phyloP scores from a whole-genome alignment of 441 rosid species.

The Erodium chrysanthum region DNA sequence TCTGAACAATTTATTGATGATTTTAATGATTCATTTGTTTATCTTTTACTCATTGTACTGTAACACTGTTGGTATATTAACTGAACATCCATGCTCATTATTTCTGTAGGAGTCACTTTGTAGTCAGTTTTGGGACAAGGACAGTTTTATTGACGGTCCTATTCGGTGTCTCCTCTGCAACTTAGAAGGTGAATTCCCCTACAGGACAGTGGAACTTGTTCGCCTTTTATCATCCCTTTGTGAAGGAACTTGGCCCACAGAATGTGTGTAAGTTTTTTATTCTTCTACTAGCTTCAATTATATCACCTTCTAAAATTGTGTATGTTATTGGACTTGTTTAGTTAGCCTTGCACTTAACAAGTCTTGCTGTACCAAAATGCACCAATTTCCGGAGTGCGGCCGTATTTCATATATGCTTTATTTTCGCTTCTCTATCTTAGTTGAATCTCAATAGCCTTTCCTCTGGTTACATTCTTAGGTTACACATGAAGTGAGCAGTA shows the following conservation, averaged over 20 bases:
- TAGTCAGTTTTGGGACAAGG: conserved; percentile 90
- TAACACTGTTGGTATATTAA: conserved; percentile 16
- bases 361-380: background rate
- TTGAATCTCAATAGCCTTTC: background rate
- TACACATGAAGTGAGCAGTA: background rate
- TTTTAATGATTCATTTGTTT: conserved; percentile 13
- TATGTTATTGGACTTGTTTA: background rate
- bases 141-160: conserved; percentile 90
- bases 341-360: background rate
- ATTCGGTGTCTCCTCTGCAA: conserved; percentile 86
- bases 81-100: conserved; percentile 19
- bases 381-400: background rate
- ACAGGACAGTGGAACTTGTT: conserved; percentile 58
- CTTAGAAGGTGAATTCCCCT: conserved; percentile 85
- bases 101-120: conserved; percentile 83
- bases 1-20: conserved; percentile 24
- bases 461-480: background rate
- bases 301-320: conserved; percentile 3
- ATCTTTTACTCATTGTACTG: conserved; percentile 10
- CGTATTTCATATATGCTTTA: background rate
- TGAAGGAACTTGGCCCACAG: conserved; percentile 97
- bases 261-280: conserved; percentile 76
- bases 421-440: background rate
- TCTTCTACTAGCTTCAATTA: conserved; percentile 4
- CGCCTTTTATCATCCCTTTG: conserved; percentile 77